Evolutionary conservation across 23 red algal genomes (phyloP).

Genomic region (Cyanidiococcus yangmingshanensis): DNA sequence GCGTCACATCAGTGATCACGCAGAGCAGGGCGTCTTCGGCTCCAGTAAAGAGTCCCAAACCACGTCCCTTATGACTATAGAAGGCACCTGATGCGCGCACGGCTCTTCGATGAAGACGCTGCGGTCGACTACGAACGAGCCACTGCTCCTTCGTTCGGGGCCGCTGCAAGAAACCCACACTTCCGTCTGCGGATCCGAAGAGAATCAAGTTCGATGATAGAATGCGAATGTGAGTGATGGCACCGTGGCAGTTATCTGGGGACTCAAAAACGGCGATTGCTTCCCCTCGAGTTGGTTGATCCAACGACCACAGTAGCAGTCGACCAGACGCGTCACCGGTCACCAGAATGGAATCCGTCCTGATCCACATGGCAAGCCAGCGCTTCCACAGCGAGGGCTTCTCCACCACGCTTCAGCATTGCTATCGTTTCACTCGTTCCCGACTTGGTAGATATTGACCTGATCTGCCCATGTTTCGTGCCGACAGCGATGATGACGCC

Average conservation of each 20-base stretch:
- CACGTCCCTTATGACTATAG: not conserved
- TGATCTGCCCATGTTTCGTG: not conserved
- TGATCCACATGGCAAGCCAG: not conserved
- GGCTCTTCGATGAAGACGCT: not conserved
- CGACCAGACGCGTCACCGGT: not conserved
- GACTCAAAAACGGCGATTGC: not conserved
- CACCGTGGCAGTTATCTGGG: not conserved
- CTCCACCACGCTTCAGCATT: not conserved
- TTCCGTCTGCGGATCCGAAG: not conserved
- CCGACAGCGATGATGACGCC: not conserved
- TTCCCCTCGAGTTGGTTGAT: not conserved
- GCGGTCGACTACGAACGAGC: not conserved
- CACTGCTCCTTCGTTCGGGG: not conserved
- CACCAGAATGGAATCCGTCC: not conserved
- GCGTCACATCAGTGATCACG: not conserved
- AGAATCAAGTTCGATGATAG: not conserved
- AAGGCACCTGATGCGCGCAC: not conserved
- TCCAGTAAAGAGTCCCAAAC: not conserved
- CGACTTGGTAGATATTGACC: not conserved
- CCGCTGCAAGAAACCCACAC: not conserved
- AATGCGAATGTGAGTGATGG: not conserved
- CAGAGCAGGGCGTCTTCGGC: not conserved
- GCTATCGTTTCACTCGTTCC: not conserved
- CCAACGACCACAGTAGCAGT: not conserved
- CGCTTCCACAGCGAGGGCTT: not conserved